Base-by-base conservation (phyloP, 176 grass and related monocot species). In the Rhynchospora tenuis region DNA sequence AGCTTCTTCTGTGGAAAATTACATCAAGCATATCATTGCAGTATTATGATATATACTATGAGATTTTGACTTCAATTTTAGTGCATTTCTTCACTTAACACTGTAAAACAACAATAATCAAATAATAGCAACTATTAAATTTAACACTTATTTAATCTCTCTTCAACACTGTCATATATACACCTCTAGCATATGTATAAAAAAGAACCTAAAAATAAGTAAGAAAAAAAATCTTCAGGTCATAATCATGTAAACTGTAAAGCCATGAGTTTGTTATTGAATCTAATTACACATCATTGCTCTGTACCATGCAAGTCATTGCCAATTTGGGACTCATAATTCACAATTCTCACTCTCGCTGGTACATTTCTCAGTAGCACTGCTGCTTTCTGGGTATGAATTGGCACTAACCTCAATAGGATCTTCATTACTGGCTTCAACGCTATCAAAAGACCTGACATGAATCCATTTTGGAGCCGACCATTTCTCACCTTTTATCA, bases 381-480 rank as follows among this genome's bases (percentile, higher is more conserved):
- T 75, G 8, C 45, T 74, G 44, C 13, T 55, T 46, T 83, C 81
- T 44, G 67, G 57, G 9, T 58, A 38, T 9, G 74, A 54, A 14
- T 54, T 64, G 56, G 86, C 83, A 33, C 54, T 72, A 16, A 1
- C 44, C 24, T 81, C 57, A 13, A 47, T n/a, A 43, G 13, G 57
- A 0, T 31, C 24, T 46, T 81, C 78, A 15, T 20, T 1, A 81
- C 19, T 60, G 31, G 57, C 44, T 63, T 7, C 42, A 5, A 10
- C 38, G 9, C 6, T 17, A 28, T 86, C 85, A 33, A 83, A 94
- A 54, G 87, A 57, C 50, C 79, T 61, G 59, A 80, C 84, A 16
- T 86, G 86, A 45, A 95, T 89, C 86, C 93, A 92, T 80, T 88
- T 95, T 43, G 88, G 86, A 26, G 85, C 85, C 5, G 86, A 90